phyloP scores from a whole-genome alignment of 257 asterid species.

The Nicotiana undulata region DNA sequence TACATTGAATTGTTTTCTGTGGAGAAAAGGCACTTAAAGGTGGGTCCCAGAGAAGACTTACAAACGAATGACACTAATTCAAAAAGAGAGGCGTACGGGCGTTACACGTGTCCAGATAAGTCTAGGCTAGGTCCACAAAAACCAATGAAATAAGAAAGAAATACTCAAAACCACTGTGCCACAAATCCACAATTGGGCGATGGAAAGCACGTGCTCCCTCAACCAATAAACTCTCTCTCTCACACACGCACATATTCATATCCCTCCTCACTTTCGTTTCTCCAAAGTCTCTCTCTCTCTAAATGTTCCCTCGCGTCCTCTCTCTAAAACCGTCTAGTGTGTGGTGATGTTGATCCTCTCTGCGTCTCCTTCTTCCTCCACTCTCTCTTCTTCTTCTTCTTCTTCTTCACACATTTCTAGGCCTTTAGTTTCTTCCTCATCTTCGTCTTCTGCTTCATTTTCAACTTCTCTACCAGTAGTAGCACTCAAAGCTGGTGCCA shows the following conservation, averaged over 20 bases:
- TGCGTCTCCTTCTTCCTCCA: constrained; percentile 14
- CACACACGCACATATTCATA: constrained; percentile 15
- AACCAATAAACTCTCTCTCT: background rate
- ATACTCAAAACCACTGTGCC: background rate
- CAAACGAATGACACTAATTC: background rate
- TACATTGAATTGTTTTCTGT: background rate
- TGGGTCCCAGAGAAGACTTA: background rate
- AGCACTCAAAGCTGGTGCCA: constrained; percentile 28
- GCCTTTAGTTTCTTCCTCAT: constrained; percentile 11
- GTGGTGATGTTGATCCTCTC: constrained; percentile 41
- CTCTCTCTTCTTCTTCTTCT: constrained; percentile 17
- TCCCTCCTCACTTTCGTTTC: background rate
- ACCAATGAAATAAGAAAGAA: background rate
- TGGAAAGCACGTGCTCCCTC: constrained; percentile 17
- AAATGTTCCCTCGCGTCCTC: background rate
- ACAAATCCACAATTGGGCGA: background rate
- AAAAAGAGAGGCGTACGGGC: background rate
- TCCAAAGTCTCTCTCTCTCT: background rate
- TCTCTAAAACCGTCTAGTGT: background rate
- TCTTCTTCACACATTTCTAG: constrained; percentile 6
- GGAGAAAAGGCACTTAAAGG: background rate
- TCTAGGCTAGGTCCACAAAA: background rate
- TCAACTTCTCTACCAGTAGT: constrained; percentile 11
- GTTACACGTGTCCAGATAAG: constrained; percentile 8
- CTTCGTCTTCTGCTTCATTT: constrained; percentile 10